Base-by-base conservation (phyloP, 495 filamentous ascomycete species). In the Astrocystis sublimbata region DNA sequence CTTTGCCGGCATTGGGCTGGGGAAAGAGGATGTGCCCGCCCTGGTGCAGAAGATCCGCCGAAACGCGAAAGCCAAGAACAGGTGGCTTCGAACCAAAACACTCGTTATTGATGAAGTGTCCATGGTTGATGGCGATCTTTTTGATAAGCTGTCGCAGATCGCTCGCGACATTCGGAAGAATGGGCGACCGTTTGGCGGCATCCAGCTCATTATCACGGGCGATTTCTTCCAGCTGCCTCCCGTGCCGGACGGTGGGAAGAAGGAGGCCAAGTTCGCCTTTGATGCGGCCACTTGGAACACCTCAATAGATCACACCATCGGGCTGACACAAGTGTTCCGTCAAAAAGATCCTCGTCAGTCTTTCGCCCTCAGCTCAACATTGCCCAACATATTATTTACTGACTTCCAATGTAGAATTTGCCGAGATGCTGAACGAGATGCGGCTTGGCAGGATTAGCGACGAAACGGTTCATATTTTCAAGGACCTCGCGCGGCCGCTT, bases 211-310 rank as follows among this genome's bases (percentile, higher is more conserved):
- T 42, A 90, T 98, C 49, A 98, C 96, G 0, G 94, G 94, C 3
- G 94, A 98, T 71, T 98, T 98, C 74, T 98, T 98, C 74, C 94
- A 98, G 74, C 73, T 98, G 13, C 94, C 94, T 4, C 94, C 94
- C 2, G 94, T 98, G 2, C 92, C 94, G 4, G 96, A 81, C 21
- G 72, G 66, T 42, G 74, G 75, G 21, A 80, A 82, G 53, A 86
- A 85, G 35, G 79, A 87, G 13, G 83, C 87, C 42, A 96, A 91
- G 70, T 98, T 98, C 73, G 88, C 92, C 1, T 98, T 98, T 68
- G 89, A 96, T 63, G 93, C 93, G 7, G 85, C 84, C 3, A 93
- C 91, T 0, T 98, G 94, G 94, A 89, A 82, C 63, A 94, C 92
- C 17, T 88, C 89, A 9, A 93, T 98, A 53, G 88, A 96, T 67